Conservation (phyloP, 495 filamentous ascomycete species). For the Letharia lupina region DNA sequence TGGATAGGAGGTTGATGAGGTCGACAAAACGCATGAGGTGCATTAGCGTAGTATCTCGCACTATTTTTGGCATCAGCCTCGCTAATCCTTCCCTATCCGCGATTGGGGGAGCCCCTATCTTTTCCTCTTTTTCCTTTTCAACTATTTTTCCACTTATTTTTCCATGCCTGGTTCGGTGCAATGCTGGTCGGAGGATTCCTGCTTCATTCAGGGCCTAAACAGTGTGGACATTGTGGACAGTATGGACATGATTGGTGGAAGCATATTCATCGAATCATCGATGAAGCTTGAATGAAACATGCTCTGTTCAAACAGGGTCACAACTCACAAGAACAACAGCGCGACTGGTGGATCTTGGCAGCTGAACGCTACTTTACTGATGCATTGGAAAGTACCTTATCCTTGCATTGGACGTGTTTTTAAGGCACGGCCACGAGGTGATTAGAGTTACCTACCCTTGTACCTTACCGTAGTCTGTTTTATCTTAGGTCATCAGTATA, state of each 20-base stretch:
- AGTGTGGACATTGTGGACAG: neutral
- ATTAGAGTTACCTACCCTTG: too few relatives aligned
- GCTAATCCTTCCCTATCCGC: conserved; percentile 2
- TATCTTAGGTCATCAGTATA: too few relatives aligned
- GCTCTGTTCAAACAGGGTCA: neutral
- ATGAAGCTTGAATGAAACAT: conserved; percentile 9
- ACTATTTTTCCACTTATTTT: neutral
- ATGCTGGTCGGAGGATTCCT: neutral
- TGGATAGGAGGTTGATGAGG: conserved; percentile 2
- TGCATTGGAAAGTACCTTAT: too few relatives aligned
- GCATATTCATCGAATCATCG: neutral
- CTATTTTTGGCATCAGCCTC: conserved; percentile 8
- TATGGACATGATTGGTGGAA: conserved; percentile 1
- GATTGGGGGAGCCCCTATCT: neutral
- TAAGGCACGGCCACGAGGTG: too few relatives aligned
- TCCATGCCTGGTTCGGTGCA: neutral
- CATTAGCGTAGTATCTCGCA: conserved; percentile 16
- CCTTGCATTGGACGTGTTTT: too few relatives aligned
- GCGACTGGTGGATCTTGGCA: neutral
- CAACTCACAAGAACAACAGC: neutral
- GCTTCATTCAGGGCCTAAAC: neutral
- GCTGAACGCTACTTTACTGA: neutral
- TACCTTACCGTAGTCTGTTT: too few relatives aligned
- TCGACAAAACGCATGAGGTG: conserved; percentile 15
- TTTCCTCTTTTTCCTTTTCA: neutral